These are phyloP conservation scores for Phialocephala subalpina DNA, from an alignment of 2,329 filamentous ascomycete genomes.

Conservation along the genomic window DNA sequence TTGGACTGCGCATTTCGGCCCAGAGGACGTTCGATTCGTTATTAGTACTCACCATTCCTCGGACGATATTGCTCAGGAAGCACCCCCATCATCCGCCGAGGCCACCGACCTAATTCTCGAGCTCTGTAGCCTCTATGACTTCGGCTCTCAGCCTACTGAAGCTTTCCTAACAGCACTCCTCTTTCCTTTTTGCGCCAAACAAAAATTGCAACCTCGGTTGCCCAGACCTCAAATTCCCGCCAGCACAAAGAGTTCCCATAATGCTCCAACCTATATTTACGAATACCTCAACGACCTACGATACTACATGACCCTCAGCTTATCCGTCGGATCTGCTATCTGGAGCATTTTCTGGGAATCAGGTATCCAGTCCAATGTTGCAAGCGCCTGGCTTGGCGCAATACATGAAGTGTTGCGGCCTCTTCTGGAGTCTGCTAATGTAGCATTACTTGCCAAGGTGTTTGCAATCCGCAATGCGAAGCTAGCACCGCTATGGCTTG, in stretches of 20 bases:
- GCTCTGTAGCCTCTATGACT: constrained; percentile 12
- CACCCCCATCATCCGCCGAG: constrained; percentile 12
- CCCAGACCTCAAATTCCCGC: constrained; percentile 2
- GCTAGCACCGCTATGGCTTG: constrained; percentile 20
- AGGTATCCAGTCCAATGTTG: constrained; percentile 17
- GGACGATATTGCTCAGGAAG: constrained; percentile 7
- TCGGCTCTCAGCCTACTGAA: constrained; percentile 13
- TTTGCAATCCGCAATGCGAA: constrained; percentile 12
- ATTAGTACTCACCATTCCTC: constrained; percentile 1
- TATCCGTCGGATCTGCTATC: constrained; percentile 11
- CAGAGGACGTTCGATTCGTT: constrained; percentile 4
- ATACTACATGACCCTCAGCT: constrained; percentile 16
- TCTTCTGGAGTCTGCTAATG: constrained; percentile 13
- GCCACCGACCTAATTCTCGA: constrained; percentile 10
- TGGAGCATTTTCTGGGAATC: constrained; percentile 19
- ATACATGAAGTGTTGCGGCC: constrained; percentile 12
- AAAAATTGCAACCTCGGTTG: constrained; percentile 18
- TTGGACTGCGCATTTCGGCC: constrained; percentile 14
- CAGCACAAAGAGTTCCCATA: not conserved
- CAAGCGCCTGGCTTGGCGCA: constrained; percentile 18
- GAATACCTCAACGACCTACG: not conserved
- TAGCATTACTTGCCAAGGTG: constrained; percentile 10
- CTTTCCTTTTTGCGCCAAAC: constrained; percentile 9
- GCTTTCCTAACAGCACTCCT: constrained; percentile 14
- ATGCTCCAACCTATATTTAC: not conserved